Conservation (phyloP, 192 early-diverging fungal genomes). For the Entomortierella beljakovae region DNA sequence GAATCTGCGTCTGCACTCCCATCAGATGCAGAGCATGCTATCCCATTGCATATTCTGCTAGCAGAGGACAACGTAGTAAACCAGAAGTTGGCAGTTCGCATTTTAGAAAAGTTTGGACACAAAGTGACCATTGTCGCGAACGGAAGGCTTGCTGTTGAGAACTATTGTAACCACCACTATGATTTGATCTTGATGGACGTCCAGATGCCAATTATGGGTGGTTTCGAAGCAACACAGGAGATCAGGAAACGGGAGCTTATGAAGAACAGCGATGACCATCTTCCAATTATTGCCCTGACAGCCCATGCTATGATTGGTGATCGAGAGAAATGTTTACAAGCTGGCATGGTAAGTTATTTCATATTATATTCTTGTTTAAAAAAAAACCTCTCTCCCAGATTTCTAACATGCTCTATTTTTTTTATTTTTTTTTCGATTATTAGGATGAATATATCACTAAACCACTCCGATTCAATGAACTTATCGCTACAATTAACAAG, state of each 20-base stretch:
- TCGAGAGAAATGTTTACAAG: conserved; percentile 83
- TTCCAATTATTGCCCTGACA: conserved; percentile 87
- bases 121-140: conserved; percentile 82
- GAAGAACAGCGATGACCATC: conserved; percentile 56
- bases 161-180: conserved; percentile 68
- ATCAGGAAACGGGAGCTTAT: conserved; percentile 78
- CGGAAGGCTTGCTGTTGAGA: conserved; percentile 83
- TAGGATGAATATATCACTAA: conserved; percentile 75
- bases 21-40: conserved; percentile 69
- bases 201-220: conserved; percentile 93
- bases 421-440: background rate
- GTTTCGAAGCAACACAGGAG: conserved; percentile 85
- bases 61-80: conserved; percentile 92
- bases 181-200: conserved; percentile 88
- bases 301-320: conserved; percentile 94
- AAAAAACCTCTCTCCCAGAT: too few species aligned
- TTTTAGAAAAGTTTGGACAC: conserved; percentile 82
- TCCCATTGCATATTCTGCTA: conserved; percentile 80
- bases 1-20: conserved; percentile 73
- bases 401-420: background rate
- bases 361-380: too few species aligned
- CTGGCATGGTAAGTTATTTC: conserved; percentile 84
- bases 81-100: conserved; percentile 82
- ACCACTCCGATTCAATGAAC: conserved; percentile 70
- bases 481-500: conserved; percentile 76